A percentile compares a stretch with the other conserved stretches of the same genome.
Evolutionary conservation across 2,329 filamentous ascomycete species (phyloP).

Genomic region (Colletotrichum sp.): DNA sequence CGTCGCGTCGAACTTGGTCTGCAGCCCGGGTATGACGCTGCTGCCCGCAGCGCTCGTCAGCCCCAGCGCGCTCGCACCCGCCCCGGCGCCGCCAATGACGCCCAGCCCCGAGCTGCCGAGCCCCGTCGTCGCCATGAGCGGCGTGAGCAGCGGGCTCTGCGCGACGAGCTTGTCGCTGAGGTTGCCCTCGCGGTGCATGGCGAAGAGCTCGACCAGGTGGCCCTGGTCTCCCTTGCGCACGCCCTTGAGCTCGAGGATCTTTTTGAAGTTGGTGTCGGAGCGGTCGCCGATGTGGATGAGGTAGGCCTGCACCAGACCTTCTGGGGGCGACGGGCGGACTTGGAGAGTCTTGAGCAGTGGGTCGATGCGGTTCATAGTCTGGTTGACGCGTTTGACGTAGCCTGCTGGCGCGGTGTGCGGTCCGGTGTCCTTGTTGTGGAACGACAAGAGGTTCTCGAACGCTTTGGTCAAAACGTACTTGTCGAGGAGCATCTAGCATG

Average conservation of each 20-base stretch:
- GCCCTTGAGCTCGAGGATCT: slow-evolving; percentile 94
- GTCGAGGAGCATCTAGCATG: slow-evolving; percentile 84
- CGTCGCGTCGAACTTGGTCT: slow-evolving; percentile 76
- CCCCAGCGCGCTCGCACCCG: slow-evolving; percentile 45
- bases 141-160: slow-evolving; percentile 73
- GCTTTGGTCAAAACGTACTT: slow-evolving; percentile 88
- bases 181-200: slow-evolving; percentile 78
- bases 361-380: slow-evolving; percentile 85
- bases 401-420: slow-evolving; percentile 53
- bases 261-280: slow-evolving; percentile 93
- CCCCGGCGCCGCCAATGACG: slow-evolving; percentile 46
- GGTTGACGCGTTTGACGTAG: slow-evolving; percentile 86
- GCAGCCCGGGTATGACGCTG: slow-evolving; percentile 38
- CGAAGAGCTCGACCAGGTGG: slow-evolving; percentile 85
- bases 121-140: slow-evolving; percentile 58
- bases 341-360: slow-evolving; percentile 95
- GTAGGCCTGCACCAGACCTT: slow-evolving; percentile 95
- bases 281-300: slow-evolving; percentile 95
- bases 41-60: slow-evolving; percentile 31
- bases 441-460: slow-evolving; percentile 72
- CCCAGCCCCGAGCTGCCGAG: slow-evolving; percentile 35
- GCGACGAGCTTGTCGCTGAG: slow-evolving; percentile 72
- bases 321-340: slow-evolving; percentile 87
- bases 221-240: slow-evolving; percentile 83
- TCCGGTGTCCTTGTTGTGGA: slow-evolving; percentile 54